These are phyloP conservation scores for Datura wrightii DNA, from an alignment of 257 asterid species.

Conservation along the genomic window DNA sequence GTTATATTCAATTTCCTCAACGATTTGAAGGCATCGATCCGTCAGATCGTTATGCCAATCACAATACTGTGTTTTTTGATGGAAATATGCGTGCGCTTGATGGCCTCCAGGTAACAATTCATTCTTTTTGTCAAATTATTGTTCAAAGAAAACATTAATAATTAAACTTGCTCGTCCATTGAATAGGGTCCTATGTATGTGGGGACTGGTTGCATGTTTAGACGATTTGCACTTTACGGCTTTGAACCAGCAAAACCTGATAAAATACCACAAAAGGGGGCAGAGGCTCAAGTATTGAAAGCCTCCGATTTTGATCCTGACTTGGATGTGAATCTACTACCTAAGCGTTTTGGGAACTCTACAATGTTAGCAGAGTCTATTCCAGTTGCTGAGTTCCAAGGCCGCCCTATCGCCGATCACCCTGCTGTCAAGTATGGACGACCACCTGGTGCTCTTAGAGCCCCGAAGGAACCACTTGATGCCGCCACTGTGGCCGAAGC, in stretches of 20 bases:
- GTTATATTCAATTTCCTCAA: constrained; percentile 55
- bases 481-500: constrained; percentile 57
- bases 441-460: constrained; percentile 49
- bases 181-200: constrained; percentile 52
- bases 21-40: constrained; percentile 59
- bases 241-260: constrained; percentile 44
- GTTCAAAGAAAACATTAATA: not conserved
- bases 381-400: constrained; percentile 54
- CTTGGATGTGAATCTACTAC: constrained; percentile 46
- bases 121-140: not conserved
- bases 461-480: constrained; percentile 49
- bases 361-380: constrained; percentile 49
- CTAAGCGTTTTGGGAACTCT: constrained; percentile 54
- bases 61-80: constrained; percentile 51
- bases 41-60: constrained; percentile 56
- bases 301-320: constrained; percentile 47
- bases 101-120: constrained; percentile 44
- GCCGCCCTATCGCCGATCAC: constrained; percentile 59
- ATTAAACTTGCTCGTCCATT: constrained; percentile 14
- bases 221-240: constrained; percentile 52
- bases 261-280: constrained; percentile 31
- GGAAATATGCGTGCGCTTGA: constrained; percentile 58
- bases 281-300: constrained; percentile 39
- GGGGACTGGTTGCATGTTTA: constrained; percentile 52
- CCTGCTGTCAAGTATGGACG: constrained; percentile 59